Percentiles rank a stretch among this genome's conserved stretches.
Conservation (phyloP, 768 basidiomycete genomes). For the Gelatoporia subvermispora region DNA sequence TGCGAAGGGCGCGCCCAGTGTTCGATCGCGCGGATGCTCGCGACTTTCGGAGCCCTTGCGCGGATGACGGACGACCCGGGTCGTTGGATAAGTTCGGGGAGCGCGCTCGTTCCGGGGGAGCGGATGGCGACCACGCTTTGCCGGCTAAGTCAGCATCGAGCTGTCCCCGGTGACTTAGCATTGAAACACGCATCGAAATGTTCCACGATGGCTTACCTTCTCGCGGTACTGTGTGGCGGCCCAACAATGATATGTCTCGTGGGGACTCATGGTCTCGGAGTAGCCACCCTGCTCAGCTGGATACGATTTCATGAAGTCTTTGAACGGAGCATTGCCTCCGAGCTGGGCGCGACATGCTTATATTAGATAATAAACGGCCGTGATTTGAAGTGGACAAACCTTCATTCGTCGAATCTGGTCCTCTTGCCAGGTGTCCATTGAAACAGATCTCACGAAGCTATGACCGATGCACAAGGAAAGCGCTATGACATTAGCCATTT, state of each 20-base stretch:
- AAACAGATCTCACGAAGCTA: conserved; percentile 88
- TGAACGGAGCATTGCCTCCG: conserved; percentile 85
- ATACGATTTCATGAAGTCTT: conserved; percentile 72
- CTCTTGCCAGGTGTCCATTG: conserved; percentile 95
- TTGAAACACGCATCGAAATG: neutral
- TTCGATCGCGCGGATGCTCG: conserved; percentile 61
- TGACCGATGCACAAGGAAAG: conserved; percentile 12
- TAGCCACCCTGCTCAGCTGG: conserved; percentile 68
- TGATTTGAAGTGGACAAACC: conserved; percentile 38
- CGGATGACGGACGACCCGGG: conserved; percentile 62
- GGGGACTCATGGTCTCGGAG: conserved; percentile 51
- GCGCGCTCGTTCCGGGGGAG: conserved; percentile 50
- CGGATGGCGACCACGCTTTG: conserved; percentile 72
- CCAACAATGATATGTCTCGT: conserved; percentile 90
- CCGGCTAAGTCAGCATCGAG: conserved; percentile 73
- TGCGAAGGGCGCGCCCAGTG: conserved; percentile 41
- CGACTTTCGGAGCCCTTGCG: conserved; percentile 85
- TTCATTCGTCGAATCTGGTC: conserved; percentile 90
- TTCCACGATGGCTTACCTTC: conserved; percentile 51
- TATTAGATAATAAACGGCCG: conserved; percentile 4
- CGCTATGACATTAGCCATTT: neutral
- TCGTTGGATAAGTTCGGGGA: conserved; percentile 32
- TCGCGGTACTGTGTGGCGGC: conserved; percentile 92
- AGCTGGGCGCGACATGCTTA: conserved; percentile 39
- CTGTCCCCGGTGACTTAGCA: conserved; percentile 35